Percentiles rank a stretch among this genome's conserved stretches.
Conservation (phyloP, 805 yeast genomes). For the Pichia heedii region DNA sequence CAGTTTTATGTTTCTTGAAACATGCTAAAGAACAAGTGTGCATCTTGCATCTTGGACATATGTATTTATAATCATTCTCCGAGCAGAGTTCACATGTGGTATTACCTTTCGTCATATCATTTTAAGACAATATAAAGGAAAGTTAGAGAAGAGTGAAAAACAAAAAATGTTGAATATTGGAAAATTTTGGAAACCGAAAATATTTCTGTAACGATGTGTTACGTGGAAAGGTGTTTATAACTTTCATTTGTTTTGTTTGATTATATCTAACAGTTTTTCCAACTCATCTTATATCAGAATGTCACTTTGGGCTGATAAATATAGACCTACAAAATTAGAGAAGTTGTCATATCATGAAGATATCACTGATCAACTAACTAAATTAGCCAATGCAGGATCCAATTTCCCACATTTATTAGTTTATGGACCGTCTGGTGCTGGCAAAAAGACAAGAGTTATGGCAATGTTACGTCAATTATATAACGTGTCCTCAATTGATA, state of each 20-base stretch:
- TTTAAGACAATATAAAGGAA: too few relatives aligned
- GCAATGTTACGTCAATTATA: constrained; percentile 71
- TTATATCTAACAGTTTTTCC: too few relatives aligned
- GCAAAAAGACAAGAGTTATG: constrained; percentile 89
- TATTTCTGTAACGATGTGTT: too few relatives aligned
- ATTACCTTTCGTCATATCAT: too few relatives aligned
- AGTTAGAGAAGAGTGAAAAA: too few relatives aligned
- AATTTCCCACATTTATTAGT: constrained; percentile 90
- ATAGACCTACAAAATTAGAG: constrained; percentile 66
- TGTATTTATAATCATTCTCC: constrained; percentile 43
- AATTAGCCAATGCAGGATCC: constrained; percentile 43
- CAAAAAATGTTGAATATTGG: too few relatives aligned
- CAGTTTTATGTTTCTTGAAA: constrained; percentile 58
- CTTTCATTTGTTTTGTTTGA: too few relatives aligned
- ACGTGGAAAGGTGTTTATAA: too few relatives aligned
- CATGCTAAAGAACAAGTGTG: constrained; percentile 66
- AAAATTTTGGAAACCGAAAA: too few relatives aligned
- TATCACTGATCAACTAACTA: constrained; percentile 50
- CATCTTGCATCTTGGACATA: constrained; percentile 68
- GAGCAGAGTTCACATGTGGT: constrained; percentile 38
- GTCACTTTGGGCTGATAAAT: constrained; percentile 96
- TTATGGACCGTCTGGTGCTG: constrained; percentile 96
- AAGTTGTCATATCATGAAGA: constrained; percentile 58
- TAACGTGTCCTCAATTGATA: constrained; percentile 67
- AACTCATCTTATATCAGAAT: too few relatives aligned